A percentile compares a stretch with the other conserved stretches of the same genome.
phyloP scores from a whole-genome alignment of 2,329 filamentous ascomycete genomes.

The Colletotrichum nymphaeae region DNA sequence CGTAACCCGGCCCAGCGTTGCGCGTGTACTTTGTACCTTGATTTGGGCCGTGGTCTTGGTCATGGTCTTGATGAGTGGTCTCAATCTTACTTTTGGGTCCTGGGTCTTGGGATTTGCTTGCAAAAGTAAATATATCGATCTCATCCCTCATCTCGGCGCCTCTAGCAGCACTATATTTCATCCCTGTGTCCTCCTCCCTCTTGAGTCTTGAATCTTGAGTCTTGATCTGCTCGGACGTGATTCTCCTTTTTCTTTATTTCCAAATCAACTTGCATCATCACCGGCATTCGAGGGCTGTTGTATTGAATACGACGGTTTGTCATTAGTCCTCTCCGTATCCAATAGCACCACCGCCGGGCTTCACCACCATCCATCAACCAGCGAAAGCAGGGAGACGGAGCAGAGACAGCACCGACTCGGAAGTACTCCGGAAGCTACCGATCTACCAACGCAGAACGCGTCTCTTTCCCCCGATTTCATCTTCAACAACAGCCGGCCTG shows the following conservation, averaged over 20 bases:
- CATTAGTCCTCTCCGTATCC: not conserved
- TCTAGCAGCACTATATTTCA: constrained; percentile 30
- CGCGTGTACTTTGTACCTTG: not conserved
- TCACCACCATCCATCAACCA: not conserved
- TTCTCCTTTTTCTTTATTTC: not conserved
- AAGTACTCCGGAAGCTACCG: constrained; percentile 14
- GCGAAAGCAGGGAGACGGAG: constrained; percentile 12
- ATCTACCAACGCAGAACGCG: not conserved
- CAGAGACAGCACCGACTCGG: not conserved
- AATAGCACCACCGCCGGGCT: not conserved
- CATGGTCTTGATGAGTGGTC: not conserved
- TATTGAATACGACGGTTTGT: constrained; percentile 31
- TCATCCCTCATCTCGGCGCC: constrained; percentile 29
- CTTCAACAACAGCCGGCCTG: constrained; percentile 29
- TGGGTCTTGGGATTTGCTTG: constrained; percentile 2
- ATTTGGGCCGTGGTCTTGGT: constrained; percentile 2
- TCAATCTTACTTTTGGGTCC: not conserved
- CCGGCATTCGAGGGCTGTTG: constrained; percentile 28
- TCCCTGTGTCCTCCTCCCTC: constrained; percentile 33
- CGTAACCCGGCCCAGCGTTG: not conserved
- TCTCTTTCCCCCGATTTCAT: constrained; percentile 4
- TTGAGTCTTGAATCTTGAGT: constrained; percentile 9
- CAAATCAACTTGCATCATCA: constrained; percentile 25
- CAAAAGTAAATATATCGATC: constrained; percentile 37
- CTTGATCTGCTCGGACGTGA: constrained; percentile 7